Conservation (phyloP, 305 asterid genomes). For the Euphrasia arctica region DNA sequence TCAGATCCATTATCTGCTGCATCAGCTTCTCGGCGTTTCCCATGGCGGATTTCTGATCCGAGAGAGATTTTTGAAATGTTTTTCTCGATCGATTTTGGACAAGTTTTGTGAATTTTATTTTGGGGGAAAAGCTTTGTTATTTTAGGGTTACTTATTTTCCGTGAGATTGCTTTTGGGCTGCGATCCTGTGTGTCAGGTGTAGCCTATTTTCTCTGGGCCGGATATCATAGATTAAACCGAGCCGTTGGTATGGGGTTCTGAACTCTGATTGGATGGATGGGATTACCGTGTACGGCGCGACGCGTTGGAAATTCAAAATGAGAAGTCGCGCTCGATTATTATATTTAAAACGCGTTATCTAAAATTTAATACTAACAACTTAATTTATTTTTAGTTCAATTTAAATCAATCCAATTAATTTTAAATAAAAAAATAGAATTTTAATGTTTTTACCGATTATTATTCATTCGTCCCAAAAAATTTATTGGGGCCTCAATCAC, state of each 20-base stretch:
- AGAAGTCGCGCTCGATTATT: background rate
- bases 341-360: background rate
- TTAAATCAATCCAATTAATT: too few relatives aligned
- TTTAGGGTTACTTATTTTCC: background rate
- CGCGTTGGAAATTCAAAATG: background rate
- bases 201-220: background rate
- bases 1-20: conserved; percentile 91
- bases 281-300: background rate
- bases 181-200: conserved; percentile 3
- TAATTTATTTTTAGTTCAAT: too few relatives aligned
- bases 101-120: conserved; percentile 6
- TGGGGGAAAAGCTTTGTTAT: background rate
- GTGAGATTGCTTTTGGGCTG: background rate
- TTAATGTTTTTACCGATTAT: too few relatives aligned
- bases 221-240: background rate
- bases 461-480: too few relatives aligned
- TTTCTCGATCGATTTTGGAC: conserved; percentile 16
- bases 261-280: background rate
- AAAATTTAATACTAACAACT: too few relatives aligned
- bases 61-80: conserved; percentile 14
- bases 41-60: conserved; percentile 39
- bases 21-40: conserved; percentile 86
- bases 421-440: too few relatives aligned
- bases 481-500: too few relatives aligned
- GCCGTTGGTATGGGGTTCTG: background rate